phyloP scores from a whole-genome alignment of 2,329 filamentous ascomycete genomes.

The Fusarium sublunatum region DNA sequence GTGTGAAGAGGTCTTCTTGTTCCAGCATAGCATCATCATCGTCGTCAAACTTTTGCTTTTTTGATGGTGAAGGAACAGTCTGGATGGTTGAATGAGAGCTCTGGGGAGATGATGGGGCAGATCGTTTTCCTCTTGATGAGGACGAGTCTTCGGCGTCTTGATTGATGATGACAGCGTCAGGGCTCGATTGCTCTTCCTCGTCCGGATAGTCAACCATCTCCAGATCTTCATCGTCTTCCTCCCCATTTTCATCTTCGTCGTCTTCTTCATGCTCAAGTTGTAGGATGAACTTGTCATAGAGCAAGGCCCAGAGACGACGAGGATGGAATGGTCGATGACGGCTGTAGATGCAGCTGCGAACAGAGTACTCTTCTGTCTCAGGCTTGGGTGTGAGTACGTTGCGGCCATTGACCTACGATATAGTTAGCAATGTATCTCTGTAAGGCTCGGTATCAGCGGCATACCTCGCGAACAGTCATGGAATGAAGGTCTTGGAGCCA shows the following conservation, averaged over 20 bases:
- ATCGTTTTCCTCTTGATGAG: conserved; percentile 33
- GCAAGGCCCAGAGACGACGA: conserved; percentile 56
- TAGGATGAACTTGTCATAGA: conserved; percentile 63
- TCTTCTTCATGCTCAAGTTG: conserved; percentile 58
- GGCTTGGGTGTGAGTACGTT: conserved; percentile 73
- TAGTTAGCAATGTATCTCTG: background rate
- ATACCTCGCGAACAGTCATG: conserved; percentile 70
- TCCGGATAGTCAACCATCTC: conserved; percentile 37
- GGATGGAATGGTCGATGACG: conserved; percentile 67
- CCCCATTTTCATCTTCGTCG: conserved; percentile 49
- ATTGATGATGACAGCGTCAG: background rate
- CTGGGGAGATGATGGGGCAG: conserved; percentile 36
- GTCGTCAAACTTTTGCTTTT: conserved; percentile 30
- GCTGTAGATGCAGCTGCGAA: conserved; percentile 76
- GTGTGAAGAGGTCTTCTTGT: conserved; percentile 48
- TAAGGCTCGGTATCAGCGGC: accelerated
- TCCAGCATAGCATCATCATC: conserved; percentile 33
- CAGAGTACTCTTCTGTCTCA: conserved; percentile 78
- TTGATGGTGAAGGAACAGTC: conserved; percentile 41
- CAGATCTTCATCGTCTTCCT: conserved; percentile 44
- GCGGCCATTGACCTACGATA: conserved; percentile 55
- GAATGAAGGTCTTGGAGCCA: conserved; percentile 78
- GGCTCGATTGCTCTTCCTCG: background rate
- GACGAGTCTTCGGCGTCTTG: conserved; percentile 23
- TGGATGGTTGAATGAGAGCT: conserved; percentile 41